These are phyloP conservation scores for Furcasterigmium sp. DNA, from an alignment of 2,329 filamentous ascomycete species.

Conservation along the genomic window DNA sequence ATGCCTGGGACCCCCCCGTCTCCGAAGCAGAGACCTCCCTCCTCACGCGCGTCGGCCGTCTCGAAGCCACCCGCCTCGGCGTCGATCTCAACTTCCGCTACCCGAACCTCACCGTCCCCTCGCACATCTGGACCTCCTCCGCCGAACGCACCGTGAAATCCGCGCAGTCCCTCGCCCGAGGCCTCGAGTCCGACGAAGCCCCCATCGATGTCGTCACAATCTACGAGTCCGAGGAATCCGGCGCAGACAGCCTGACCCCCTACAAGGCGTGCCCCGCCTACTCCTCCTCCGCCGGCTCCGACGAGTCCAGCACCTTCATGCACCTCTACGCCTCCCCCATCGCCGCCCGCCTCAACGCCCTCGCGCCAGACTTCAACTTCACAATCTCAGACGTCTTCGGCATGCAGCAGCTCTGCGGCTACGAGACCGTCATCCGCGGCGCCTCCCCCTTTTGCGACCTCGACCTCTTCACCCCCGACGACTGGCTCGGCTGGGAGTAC, in stretches of 20 bases:
- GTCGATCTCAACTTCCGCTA: slow-evolving; percentile 55
- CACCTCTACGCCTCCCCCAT: slow-evolving; percentile 56
- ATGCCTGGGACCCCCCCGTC: slow-evolving; percentile 51
- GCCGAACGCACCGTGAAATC: slow-evolving; percentile 57
- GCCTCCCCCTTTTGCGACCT: slow-evolving; percentile 57
- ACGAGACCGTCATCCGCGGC: slow-evolving; percentile 59
- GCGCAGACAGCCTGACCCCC: slow-evolving; percentile 56
- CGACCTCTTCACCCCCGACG: slow-evolving; percentile 52
- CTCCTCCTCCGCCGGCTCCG: slow-evolving; percentile 48
- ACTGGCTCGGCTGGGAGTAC: slow-evolving; percentile 65
- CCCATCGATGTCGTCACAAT: slow-evolving; percentile 50
- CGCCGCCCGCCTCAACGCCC: slow-evolving; percentile 46
- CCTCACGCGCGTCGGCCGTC: slow-evolving; percentile 55
- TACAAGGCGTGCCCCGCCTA: slow-evolving; percentile 63
- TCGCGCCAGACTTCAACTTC: slow-evolving; percentile 56
- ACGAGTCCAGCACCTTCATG: slow-evolving; percentile 45
- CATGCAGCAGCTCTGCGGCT: slow-evolving; percentile 62
- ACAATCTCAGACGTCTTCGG: slow-evolving; percentile 57
- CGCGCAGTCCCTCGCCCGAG: slow-evolving; percentile 52
- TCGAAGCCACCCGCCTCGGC: slow-evolving; percentile 56
- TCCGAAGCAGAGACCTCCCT: slow-evolving; percentile 51
- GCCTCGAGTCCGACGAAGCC: slow-evolving; percentile 46
- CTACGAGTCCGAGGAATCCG: slow-evolving; percentile 49
- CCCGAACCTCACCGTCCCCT: slow-evolving; percentile 44
- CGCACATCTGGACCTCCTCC: slow-evolving; percentile 56